Evolutionary conservation across 1,284 basidiomycete genomes (phyloP), one percentile per base, ranked within the genome.

Genomic region (Apiotrichum akiyoshidainum): DNA sequence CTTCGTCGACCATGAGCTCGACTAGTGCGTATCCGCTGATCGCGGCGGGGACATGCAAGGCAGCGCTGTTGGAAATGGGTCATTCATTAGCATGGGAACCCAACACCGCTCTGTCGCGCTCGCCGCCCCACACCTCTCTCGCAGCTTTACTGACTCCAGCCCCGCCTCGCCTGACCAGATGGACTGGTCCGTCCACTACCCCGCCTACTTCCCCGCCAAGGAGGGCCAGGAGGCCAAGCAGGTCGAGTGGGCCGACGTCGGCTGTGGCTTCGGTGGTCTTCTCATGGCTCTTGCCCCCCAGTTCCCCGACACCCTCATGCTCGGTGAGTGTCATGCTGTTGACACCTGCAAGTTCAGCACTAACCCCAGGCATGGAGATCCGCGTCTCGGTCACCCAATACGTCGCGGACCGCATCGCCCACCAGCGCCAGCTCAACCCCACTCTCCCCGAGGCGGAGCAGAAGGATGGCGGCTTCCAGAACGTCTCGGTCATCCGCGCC

Each of bases 231-330:
- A 57, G 42, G 61, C 41, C 22, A 72, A 69, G 54, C 49, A 80
- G 14, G 94, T 96, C 40, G 92, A 95, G 78, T 96, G 95, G 73
- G 95, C 92, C 3, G 96, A 99, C 78, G 86, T 99, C 22, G 96
- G 96, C 0, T 99, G 96, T 76, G 96, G 96, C 42, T 99, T 99
- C 71, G 96, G 96, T 17, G 96, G 96, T 9, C 83, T 99, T 45
- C 81, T 97, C 59, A 90, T 96, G 70, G 81, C 89, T 10, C 85
- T 99, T 26, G 92, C 94, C 0, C 92, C 94, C 7, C 79, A 92
- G 57, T 97, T 89, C 74, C 96, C 96, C 13, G 87, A 96, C 62
- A 91, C 85, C 0, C 82, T 97, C 57, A 97, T 99, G 85, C 85
- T 99, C 44, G 96, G 93, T 93, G 67, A 74, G 87, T 81, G 12